Conservation (phyloP, 306 rosid genomes). For the Acacia acuminata region DNA sequence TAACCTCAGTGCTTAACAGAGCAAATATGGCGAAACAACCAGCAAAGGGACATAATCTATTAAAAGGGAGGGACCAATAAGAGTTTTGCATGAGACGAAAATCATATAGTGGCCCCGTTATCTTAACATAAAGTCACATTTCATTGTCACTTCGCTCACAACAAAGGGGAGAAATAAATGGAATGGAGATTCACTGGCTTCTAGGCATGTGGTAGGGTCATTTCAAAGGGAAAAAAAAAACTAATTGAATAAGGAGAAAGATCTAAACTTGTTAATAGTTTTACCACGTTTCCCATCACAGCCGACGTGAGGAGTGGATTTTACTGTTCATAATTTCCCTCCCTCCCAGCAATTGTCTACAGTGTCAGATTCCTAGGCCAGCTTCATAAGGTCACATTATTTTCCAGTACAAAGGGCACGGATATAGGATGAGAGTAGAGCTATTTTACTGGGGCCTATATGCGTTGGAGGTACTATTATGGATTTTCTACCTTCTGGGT, state of each 20-base stretch:
- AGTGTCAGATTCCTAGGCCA: slow-evolving; percentile 39
- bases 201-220: slow-evolving; percentile 33
- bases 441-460: slow-evolving; percentile 38
- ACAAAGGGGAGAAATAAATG: background rate
- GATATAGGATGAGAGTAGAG: slow-evolving; percentile 34
- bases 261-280: slow-evolving; percentile 1
- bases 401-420: slow-evolving; percentile 38
- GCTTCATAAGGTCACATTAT: slow-evolving; percentile 40
- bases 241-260: slow-evolving; percentile 18
- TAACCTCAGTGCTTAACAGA: slow-evolving; percentile 27
- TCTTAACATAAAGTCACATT: slow-evolving; percentile 38
- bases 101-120: slow-evolving; percentile 24
- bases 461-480: slow-evolving; percentile 40
- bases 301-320: slow-evolving; percentile 12
- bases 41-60: slow-evolving; percentile 40
- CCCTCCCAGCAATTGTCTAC: slow-evolving; percentile 21
- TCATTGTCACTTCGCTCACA: slow-evolving; percentile 34
- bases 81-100: slow-evolving; percentile 7
- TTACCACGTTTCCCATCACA: slow-evolving; percentile 30
- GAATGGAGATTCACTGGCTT: slow-evolving; percentile 37
- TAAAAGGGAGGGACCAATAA: slow-evolving; percentile 36
- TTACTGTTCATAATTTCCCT: slow-evolving; percentile 35
- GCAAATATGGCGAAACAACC: slow-evolving; percentile 17
- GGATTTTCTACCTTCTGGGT: slow-evolving; percentile 48
- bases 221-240: background rate